These are phyloP conservation scores for Exophiala xenobiotica DNA, from an alignment of 2,329 filamentous ascomycete genomes.

Conservation along the genomic window DNA sequence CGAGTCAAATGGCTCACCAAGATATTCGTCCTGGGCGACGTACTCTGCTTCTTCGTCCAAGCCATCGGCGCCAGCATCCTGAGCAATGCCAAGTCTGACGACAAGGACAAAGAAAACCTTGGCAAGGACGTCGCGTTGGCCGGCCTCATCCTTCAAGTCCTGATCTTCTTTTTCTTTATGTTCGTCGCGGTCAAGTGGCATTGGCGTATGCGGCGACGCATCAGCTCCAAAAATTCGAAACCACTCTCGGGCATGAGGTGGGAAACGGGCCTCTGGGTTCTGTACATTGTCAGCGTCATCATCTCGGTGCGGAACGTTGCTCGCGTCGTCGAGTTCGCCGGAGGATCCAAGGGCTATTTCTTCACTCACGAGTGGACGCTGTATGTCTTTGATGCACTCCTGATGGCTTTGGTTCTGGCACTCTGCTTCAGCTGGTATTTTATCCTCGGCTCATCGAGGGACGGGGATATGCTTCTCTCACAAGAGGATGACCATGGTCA, in stretches of 20 bases:
- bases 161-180: slow-evolving; percentile 58
- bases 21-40: slow-evolving; percentile 43
- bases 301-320: slow-evolving; percentile 35
- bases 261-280: slow-evolving; percentile 38
- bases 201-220: neutral
- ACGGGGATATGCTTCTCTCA: neutral
- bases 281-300: slow-evolving; percentile 32
- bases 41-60: slow-evolving; percentile 48
- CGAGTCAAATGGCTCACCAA: slow-evolving; percentile 39
- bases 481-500: neutral
- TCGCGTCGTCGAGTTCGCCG: slow-evolving; percentile 35
- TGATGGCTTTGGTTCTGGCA: slow-evolving; percentile 34
- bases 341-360: slow-evolving; percentile 33
- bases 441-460: neutral
- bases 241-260: slow-evolving; percentile 30
- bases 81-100: slow-evolving; percentile 13
- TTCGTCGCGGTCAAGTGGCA: slow-evolving; percentile 38
- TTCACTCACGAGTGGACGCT: slow-evolving; percentile 35
- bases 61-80: slow-evolving; percentile 40
- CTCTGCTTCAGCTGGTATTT: slow-evolving; percentile 23
- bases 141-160: slow-evolving; percentile 58
- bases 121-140: slow-evolving; percentile 44
- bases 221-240: neutral
- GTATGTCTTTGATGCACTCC: slow-evolving; percentile 36
- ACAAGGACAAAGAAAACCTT: neutral